Evolutionary conservation across 2,329 filamentous ascomycete species (phyloP).

Genomic region (Trichothecium sympodiale): DNA sequence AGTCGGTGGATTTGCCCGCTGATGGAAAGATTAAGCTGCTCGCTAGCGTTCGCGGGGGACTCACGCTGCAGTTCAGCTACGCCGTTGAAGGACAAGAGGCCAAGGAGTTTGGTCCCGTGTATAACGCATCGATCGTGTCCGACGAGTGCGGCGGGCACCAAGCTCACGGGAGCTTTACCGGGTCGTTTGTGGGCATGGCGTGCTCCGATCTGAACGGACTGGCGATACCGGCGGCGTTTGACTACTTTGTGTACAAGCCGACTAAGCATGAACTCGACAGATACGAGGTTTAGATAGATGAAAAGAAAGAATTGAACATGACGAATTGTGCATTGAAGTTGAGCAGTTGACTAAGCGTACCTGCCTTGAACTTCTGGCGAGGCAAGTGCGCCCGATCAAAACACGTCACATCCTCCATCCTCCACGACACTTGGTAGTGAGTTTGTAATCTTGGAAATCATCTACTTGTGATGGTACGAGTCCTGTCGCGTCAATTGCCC

Average conservation of each 20-base stretch:
- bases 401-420: no score
- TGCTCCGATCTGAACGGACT: conserved; percentile 45
- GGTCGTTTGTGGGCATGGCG: conserved; percentile 46
- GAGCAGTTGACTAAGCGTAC: no score
- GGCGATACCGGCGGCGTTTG: conserved; percentile 33
- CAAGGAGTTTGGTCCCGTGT: conserved; percentile 40
- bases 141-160: conserved; percentile 54
- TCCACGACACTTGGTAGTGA: no score
- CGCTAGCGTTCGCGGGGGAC: conserved; percentile 35
- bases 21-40: conserved; percentile 43
- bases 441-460: no score
- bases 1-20: conserved; percentile 37
- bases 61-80: conserved; percentile 44
- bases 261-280: conserved; percentile 34
- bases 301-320: no score
- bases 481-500: no score
- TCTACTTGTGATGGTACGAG: no score
- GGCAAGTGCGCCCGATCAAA: no score
- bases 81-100: conserved; percentile 33
- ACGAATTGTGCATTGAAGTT: no score
- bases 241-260: conserved; percentile 40
- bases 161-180: conserved; percentile 52
- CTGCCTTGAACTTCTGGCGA: no score
- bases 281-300: conserved; percentile 25
- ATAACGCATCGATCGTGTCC: conserved; percentile 47